Evolutionary conservation across 2,329 filamentous ascomycete genomes (phyloP), one percentile per base, ranked within the genome.

Genomic region (Blastomyces emzantsi): DNA sequence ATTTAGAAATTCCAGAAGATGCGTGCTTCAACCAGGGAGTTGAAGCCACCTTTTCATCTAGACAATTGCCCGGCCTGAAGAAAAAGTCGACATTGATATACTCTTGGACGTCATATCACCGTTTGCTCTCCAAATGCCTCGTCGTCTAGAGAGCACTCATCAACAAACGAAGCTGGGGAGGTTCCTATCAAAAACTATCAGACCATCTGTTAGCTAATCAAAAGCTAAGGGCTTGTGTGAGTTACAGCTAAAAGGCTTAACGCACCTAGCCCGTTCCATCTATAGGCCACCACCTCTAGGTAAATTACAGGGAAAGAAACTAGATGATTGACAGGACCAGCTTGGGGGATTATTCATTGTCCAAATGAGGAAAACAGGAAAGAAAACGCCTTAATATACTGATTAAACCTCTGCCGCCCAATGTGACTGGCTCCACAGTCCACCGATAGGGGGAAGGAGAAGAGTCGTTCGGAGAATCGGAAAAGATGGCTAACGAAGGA

Each of bases 351-450:
- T 81, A 3, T 72, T 95, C 41, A 85, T 95, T 86, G 92, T 58
- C 91, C 11, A 17, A 56, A 39, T 96, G 66, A 90, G 87, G 0
- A 96, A 96, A 72, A 77, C 82, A 2, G 75, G 96, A 67, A 79
- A 92, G 13, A 52, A 28, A 30, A 52, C 25, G 2, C 49, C 49
- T 52, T 52, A 51, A 52, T 83, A 82, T 67, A 92, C 97, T 76
- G 89, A 97, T 74, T 89, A 88, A 76, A 82, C 82, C 19, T 84
- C 95, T 9, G 91, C 92, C 0, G 84, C 87, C 43, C 91, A 96
- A 76, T 96, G 96, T 73, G 91, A 95, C 69, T 41, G 11, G 5
- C 36, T 41, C 90, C 92, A 8, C 93, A 61, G 96, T 7, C 90
- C 85, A 96, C 70, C 90, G 94, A 78, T 82, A 65, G 85, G 93